Conservation (phyloP, 2,329 filamentous ascomycete genomes). For the Chrysoporthe austroafricana region DNA sequence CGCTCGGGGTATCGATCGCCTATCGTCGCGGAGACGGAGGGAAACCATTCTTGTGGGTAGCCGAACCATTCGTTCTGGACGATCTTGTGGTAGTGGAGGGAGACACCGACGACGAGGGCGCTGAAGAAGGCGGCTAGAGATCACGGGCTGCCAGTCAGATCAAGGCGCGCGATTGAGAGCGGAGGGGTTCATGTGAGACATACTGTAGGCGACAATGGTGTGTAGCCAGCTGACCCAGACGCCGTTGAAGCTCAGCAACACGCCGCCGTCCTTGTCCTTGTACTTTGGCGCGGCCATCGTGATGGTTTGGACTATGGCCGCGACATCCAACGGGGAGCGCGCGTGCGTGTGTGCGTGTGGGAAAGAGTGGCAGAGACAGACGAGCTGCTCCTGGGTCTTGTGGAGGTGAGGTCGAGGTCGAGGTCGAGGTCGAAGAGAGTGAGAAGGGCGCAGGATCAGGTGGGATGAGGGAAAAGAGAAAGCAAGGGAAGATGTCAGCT, state of each 20-base stretch:
- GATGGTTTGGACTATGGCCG: slow-evolving; percentile 1
- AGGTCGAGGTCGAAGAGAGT: not conserved
- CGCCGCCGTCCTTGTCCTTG: slow-evolving; percentile 68
- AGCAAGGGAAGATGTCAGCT: slow-evolving; percentile 4
- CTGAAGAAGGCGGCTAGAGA: slow-evolving; percentile 77
- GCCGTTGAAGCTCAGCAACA: slow-evolving; percentile 72
- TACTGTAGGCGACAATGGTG: slow-evolving; percentile 81
- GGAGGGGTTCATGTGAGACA: slow-evolving; percentile 36
- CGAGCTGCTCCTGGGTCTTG: slow-evolving; percentile 1
- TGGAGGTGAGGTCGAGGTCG: too few species aligned
- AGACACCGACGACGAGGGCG: slow-evolving; percentile 78
- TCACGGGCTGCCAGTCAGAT: slow-evolving; percentile 20
- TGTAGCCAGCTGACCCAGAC: slow-evolving; percentile 91
- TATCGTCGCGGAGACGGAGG: slow-evolving; percentile 94
- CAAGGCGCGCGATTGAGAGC: not conserved
- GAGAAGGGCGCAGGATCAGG: slow-evolving; percentile 19
- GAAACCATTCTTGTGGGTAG: slow-evolving; percentile 95
- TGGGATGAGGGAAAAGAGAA: not conserved
- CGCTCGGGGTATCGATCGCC: slow-evolving; percentile 96
- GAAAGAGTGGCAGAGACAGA: slow-evolving; percentile 6
- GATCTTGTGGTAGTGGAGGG: slow-evolving; percentile 93
- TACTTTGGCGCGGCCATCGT: slow-evolving; percentile 52
- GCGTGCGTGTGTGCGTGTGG: not conserved
- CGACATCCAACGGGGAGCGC: not conserved
- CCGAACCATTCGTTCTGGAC: slow-evolving; percentile 96